Base-by-base conservation (phyloP, 371 early-diverging fungal species). In the Umbelopsis sp. region DNA sequence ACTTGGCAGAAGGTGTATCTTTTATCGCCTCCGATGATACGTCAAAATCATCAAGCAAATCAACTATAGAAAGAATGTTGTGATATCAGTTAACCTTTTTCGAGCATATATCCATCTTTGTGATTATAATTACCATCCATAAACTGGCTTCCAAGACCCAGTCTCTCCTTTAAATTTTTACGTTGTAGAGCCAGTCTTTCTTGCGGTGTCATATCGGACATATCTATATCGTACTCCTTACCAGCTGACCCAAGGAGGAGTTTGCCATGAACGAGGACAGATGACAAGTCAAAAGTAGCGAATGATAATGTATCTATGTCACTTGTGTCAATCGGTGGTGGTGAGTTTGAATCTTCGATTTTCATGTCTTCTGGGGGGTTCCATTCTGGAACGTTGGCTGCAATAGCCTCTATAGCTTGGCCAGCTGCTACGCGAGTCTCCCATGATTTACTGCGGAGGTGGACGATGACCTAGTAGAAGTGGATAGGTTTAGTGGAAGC, bases 371-470 rank as follows among this genome's bases (percentile, higher is more conserved):
- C 68, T 4, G 63, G 68, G 8, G 94, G 93, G 72, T 91, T 83
- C 97, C 96, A 97, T 22, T 83, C 85, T 16, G 93, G 88, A 6
- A 97, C 95, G 73, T 96, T 91, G 44, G 85, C 78, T 38, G 95
- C 94, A 71, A 98, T 96, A 9, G 93, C 93, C 64, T 95, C 94
- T 6, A 99, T 77, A 22, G 99, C 97, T 66, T 90, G 89, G 1
- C 94, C 94, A 4, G 97, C 97, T 22, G 99, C 99, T 65, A 91
- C 86, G n/a, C 99, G 94, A 16, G 98, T 96, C 68, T 96, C 97
- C 99, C 99, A 97, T 68, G 86, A 89, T 78, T 89, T 89, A 76
- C 92, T 94, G 63, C 94, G 87, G 3, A 98, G 77, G 73, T 95
- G 93, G 46, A 92, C 89, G n/a, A 93, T 77, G 16, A 94, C 92